Evolutionary conservation across 306 rosid genomes (phyloP).

Genomic region (Lathyrus oleraceus): DNA sequence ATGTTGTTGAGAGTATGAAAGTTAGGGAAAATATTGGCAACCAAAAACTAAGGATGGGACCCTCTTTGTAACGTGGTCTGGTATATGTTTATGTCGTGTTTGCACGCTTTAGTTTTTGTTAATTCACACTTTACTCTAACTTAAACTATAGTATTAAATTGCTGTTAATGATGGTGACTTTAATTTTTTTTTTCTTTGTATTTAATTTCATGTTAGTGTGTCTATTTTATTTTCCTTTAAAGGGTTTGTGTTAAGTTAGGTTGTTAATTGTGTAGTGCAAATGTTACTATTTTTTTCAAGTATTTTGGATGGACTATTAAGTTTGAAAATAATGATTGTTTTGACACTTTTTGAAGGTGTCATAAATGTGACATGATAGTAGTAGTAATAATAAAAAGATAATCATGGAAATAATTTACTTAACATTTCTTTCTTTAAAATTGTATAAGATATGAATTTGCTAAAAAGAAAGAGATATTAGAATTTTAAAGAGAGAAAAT

Average conservation of each 20-base stretch:
- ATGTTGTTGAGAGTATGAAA: conserved; percentile 17
- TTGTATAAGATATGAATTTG: too few species aligned
- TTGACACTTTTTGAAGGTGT: not conserved
- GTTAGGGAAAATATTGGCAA: conserved; percentile 37
- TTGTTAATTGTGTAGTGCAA: conserved; percentile 15
- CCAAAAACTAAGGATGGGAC: conserved; percentile 47
- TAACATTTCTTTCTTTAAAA: too few species aligned
- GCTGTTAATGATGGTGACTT: conserved; percentile 22
- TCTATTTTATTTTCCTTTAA: not conserved
- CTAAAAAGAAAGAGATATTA: not conserved
- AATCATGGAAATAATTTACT: too few species aligned
- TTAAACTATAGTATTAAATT: conserved; percentile 32
- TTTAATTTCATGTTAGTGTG: conserved; percentile 7
- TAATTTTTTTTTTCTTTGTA: not conserved
- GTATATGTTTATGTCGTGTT: conserved; percentile 79
- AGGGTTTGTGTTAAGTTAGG: conserved; percentile 22
- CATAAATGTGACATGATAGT: not conserved
- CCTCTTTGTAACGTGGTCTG: conserved; percentile 61
- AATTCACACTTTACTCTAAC: conserved; percentile 23
- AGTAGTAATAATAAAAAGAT: too few species aligned
- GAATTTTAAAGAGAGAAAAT: not conserved
- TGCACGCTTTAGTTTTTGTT: conserved; percentile 68
- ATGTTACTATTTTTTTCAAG: conserved; percentile 21
- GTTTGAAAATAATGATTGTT: conserved; percentile 19
- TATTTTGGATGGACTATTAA: conserved; percentile 24